Conservation (phyloP, 73 alveolate genomes). For the Paramecium octaurelia region DNA sequence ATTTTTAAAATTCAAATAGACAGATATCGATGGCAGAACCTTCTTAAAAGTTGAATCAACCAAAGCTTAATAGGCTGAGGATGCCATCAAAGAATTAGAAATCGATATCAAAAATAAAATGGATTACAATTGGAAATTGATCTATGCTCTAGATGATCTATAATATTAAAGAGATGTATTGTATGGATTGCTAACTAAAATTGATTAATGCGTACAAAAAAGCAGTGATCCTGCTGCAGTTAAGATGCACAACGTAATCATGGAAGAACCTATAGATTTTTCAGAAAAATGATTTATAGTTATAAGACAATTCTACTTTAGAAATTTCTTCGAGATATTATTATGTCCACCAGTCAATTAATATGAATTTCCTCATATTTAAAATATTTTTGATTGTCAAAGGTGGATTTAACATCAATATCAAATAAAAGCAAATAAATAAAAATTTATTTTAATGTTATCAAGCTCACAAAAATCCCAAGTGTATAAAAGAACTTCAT, state of each 20-base stretch:
- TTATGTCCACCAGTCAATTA: no score
- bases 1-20: neutral
- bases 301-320: neutral
- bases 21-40: neutral
- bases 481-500: neutral
- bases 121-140: slow-evolving; percentile 50
- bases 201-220: slow-evolving; percentile 1
- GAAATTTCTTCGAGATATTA: neutral
- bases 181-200: neutral
- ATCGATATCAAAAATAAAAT: slow-evolving; percentile 22
- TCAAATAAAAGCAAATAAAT: neutral
- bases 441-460: neutral
- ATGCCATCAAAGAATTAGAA: neutral
- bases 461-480: neutral
- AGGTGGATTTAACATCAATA: neutral
- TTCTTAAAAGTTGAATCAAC: neutral
- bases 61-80: neutral
- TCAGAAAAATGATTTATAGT: neutral
- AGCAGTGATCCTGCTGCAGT: neutral
- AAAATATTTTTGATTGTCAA: neutral
- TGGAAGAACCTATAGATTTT: slow-evolving; percentile 1
- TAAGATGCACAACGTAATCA: neutral
- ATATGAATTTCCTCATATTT: neutral
- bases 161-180: slow-evolving; percentile 16
- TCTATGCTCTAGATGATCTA: slow-evolving; percentile 37